Conservation (phyloP, 371 early-diverging fungal species). For the Nematocida ironsii region DNA sequence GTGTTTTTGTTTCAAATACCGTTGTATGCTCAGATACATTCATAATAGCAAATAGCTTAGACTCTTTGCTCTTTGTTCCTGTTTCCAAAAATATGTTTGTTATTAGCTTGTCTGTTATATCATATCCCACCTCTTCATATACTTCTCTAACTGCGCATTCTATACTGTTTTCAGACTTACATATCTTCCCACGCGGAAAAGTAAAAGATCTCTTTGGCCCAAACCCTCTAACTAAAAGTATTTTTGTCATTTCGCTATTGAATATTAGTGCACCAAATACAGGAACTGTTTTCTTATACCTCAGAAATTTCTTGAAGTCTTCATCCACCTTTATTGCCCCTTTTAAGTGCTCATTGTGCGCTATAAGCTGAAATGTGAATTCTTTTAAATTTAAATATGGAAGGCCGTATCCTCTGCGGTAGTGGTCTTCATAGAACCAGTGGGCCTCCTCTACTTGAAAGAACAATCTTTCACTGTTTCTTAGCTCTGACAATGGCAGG, state of each 20-base stretch:
- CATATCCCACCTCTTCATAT: conserved; percentile 90
- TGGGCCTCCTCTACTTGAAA: conserved; percentile 98
- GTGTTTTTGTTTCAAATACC: conserved; percentile 78
- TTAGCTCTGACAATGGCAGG: conserved; percentile 82
- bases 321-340: conserved; percentile 76
- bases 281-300: conserved; percentile 90
- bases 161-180: conserved; percentile 82
- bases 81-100: conserved; percentile 41
- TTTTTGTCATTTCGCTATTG: conserved; percentile 78
- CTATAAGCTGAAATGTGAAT: conserved; percentile 58
- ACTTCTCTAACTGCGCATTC: conserved; percentile 90
- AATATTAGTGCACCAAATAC: conserved; percentile 97
- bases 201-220: conserved; percentile 81
- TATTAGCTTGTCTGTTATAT: conserved; percentile 74
- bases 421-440: conserved; percentile 98
- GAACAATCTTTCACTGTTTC: conserved; percentile 82
- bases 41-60: conserved; percentile 81
- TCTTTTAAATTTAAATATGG: conserved; percentile 66
- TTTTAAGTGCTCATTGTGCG: conserved; percentile 66
- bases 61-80: conserved; percentile 72
- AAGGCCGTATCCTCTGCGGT: conserved; percentile 76
- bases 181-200: conserved; percentile 98
- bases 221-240: conserved; percentile 83
- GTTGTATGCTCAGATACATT: conserved; percentile 79
- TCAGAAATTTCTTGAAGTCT: conserved; percentile 81